Evolutionary conservation across 495 filamentous ascomycete species (phyloP).

Genomic region (Tuber indicum): DNA sequence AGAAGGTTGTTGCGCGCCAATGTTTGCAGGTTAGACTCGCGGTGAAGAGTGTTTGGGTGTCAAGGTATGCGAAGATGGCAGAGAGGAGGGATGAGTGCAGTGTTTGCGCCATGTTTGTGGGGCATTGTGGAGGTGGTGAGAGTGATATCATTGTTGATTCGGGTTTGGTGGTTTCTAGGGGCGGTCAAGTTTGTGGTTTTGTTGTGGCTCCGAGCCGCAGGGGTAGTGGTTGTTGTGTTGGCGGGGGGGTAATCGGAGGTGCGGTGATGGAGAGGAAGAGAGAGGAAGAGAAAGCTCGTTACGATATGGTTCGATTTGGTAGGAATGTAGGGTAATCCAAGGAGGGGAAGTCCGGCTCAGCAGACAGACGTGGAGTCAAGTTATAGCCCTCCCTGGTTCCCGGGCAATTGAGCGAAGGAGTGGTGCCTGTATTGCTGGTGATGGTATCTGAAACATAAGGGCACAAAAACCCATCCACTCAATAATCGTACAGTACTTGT

Average conservation of each 20-base stretch:
- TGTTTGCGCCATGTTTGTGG: slow-evolving; percentile 6
- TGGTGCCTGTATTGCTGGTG: not conserved
- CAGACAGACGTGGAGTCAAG: slow-evolving; percentile 1
- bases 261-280: not conserved
- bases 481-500: not conserved
- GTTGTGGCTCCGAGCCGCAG: not conserved
- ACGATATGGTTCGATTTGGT: not conserved
- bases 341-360: not conserved
- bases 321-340: not conserved
- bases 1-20: slow-evolving; percentile 34
- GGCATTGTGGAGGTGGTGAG: not conserved
- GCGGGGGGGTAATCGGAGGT: not conserved
- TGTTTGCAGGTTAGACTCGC: slow-evolving; percentile 34
- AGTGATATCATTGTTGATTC: not conserved
- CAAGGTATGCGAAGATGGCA: slow-evolving; percentile 26
- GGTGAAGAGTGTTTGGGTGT: slow-evolving; percentile 36
- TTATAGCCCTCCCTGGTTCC: not conserved
- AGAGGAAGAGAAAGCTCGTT: not conserved
- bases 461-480: not conserved
- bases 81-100: slow-evolving; percentile 26
- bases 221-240: not conserved
- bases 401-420: slow-evolving; percentile 2
- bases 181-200: not conserved
- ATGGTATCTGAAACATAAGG: not conserved
- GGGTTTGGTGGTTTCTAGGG: not conserved